Evolutionary conservation across 306 rosid species (phyloP), one percentile per base, ranked within the genome.

Genomic region (Cicer chorassanicum): DNA sequence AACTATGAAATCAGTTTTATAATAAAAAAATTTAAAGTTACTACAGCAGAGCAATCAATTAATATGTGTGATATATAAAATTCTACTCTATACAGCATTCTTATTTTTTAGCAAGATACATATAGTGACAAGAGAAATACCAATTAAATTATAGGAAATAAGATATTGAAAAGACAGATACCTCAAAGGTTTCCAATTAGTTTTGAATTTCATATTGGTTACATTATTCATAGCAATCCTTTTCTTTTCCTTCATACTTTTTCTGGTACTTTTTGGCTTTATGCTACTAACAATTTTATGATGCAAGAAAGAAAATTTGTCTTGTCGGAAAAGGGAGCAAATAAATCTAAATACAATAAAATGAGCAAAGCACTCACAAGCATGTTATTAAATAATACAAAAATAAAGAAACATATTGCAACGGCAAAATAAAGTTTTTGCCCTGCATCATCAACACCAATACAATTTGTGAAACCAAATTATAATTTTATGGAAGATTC

Each of bases 371-470:
- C 44, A 61, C 66, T 34, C 44, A 7, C 43, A 13, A 36, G 66
- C 44, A 61, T 61, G 44, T 13, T 36, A 6, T 36, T 61, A 13
- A 9, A 13, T 13, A 61, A 36, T 36, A 36, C 43, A 61, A 36
- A 61, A 61, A 36, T 8, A 61, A 60, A 34, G 18, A 61, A 60
- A 61, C 66, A 61, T 40, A 29, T n/a, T 36, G 24, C 67, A 6
- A 38, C 9, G 6, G 13, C 44, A 13, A 39, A 63, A 39, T 39
- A 14, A 36, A 10, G 8, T 11, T 46, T 48, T 68, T 50, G 39
- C 11, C 13, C 67, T 61, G 63, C 74, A 70, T 75, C 64, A 45
- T 34, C 51, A 63, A 39, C 65, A 62, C 43, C 11, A 41, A 15
- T 62, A 62, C 48, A 71, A 46, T 45, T 38, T 51, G 4, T 6